phyloP scores from a whole-genome alignment of 331 rosid species.

The Pyrus hybrid region DNA sequence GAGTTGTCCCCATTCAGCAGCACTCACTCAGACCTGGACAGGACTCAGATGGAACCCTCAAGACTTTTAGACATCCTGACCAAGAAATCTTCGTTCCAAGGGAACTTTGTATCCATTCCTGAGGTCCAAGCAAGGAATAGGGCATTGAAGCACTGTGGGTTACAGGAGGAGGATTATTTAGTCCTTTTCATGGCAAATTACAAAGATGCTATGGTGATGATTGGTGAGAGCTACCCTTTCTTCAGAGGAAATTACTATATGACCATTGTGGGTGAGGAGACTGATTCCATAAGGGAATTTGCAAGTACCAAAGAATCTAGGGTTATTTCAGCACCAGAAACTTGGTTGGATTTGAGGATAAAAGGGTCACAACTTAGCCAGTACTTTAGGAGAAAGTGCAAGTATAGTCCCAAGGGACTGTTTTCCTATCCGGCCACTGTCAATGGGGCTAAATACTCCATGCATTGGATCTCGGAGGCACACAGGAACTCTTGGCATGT shows the following conservation, averaged over 20 bases:
- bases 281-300: slow-evolving; percentile 12
- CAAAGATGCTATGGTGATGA: slow-evolving; percentile 24
- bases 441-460: slow-evolving; percentile 7
- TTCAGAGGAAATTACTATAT: slow-evolving; percentile 22
- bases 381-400: slow-evolving; percentile 35
- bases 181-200: slow-evolving; percentile 20
- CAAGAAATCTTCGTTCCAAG: slow-evolving; percentile 21
- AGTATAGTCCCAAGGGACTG: slow-evolving; percentile 20
- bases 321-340: slow-evolving; percentile 24
- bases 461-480: slow-evolving; percentile 33
- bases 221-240: slow-evolving; percentile 32
- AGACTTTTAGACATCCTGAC: slow-evolving; percentile 24
- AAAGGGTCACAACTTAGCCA: slow-evolving; percentile 27
- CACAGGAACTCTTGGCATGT: slow-evolving; percentile 33
- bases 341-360: slow-evolving; percentile 28
- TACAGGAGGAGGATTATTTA: slow-evolving; percentile 12
- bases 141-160: slow-evolving; percentile 22
- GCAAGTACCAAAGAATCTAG: slow-evolving; percentile 13
- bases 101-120: slow-evolving; percentile 25
- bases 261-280: slow-evolving; percentile 6
- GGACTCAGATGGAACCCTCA: slow-evolving; percentile 25
- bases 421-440: slow-evolving; percentile 19
- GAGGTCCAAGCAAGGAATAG: slow-evolving; percentile 22
- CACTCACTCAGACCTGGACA: slow-evolving; percentile 10
- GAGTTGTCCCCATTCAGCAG: slow-evolving; percentile 19